These are phyloP conservation scores for Eucalyptus sp. DNA, from an alignment of 345 rosid species.

Conservation along the genomic window DNA sequence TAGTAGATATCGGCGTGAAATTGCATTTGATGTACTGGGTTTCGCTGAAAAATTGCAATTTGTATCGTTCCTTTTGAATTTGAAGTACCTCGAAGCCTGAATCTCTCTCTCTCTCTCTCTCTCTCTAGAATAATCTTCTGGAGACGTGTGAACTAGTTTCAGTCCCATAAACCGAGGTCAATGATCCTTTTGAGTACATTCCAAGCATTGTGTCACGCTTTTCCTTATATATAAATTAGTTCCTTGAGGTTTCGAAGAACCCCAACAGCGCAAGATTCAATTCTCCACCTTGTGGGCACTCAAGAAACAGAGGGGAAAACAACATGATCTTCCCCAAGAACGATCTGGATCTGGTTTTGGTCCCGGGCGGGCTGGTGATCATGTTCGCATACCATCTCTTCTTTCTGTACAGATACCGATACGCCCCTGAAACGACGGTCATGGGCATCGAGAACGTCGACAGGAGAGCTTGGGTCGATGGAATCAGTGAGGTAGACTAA, in stretches of 20 bases:
- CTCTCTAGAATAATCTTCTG: background rate
- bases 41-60: fast-evolving
- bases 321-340: constrained; percentile 13
- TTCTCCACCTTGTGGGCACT: background rate
- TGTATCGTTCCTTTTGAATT: background rate
- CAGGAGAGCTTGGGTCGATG: constrained; percentile 67
- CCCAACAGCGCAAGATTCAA: background rate
- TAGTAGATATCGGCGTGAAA: background rate
- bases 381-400: constrained; percentile 48
- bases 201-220: background rate
- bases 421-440: constrained; percentile 54
- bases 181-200: background rate
- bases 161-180: background rate
- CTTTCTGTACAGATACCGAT: constrained; percentile 43
- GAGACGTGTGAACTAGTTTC: background rate
- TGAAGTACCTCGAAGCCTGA: background rate
- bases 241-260: background rate
- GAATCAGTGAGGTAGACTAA: constrained; percentile 36
- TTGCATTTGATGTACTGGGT: background rate
- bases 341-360: constrained; percentile 56
- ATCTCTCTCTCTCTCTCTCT: background rate
- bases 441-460: constrained; percentile 58
- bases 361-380: constrained; percentile 44
- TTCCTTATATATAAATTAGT: background rate
- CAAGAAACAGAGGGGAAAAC: background rate